Evolutionary conservation across 345 rosid species (phyloP).

Genomic region (Euphorbia peplus): DNA sequence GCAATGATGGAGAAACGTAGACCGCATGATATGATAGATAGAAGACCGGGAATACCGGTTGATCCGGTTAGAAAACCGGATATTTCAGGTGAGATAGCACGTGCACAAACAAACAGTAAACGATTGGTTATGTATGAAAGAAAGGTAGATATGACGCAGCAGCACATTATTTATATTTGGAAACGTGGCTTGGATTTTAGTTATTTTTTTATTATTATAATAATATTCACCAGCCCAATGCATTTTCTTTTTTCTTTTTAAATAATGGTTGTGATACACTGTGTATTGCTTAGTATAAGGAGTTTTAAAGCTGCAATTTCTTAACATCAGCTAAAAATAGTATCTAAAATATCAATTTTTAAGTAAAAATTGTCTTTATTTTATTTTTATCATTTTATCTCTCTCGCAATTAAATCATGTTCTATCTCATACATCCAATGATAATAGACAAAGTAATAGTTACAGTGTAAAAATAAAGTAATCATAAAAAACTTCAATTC

Average conservation of each 20-base stretch:
- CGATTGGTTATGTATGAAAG: background rate
- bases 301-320: background rate
- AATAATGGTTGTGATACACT: no score
- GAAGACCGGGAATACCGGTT: slow-evolving; percentile 17
- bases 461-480: no score
- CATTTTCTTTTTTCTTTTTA: background rate
- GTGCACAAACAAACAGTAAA: background rate
- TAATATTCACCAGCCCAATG: background rate
- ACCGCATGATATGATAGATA: background rate
- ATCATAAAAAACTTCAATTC: no score
- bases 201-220: background rate
- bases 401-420: no score
- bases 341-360: no score
- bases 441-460: no score
- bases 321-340: no score
- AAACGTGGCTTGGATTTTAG: slow-evolving; percentile 20
- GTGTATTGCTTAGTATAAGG: background rate
- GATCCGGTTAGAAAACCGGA: slow-evolving; percentile 20
- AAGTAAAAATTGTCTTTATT: no score
- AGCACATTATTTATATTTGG: background rate
- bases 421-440: no score
- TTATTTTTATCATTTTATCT: no score
- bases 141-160: background rate
- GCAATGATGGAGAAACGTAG: background rate
- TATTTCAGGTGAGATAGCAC: slow-evolving; percentile 36